Conservation (phyloP, 345 rosid species). For the Pistacia vera region DNA sequence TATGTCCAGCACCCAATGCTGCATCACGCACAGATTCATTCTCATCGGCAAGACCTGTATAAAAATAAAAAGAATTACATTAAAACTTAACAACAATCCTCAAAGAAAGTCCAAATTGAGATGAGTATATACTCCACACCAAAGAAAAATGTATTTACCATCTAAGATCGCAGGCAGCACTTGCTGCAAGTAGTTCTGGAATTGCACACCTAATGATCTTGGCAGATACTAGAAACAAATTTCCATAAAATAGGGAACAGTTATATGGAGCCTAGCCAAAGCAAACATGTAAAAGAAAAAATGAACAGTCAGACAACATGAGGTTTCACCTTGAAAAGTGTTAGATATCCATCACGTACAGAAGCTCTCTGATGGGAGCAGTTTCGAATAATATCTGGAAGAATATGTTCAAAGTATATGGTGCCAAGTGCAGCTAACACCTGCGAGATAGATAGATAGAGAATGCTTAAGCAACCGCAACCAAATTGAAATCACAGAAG, state of each 20-base stretch:
- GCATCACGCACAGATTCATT: constrained; percentile 99
- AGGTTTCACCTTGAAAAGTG: constrained; percentile 82
- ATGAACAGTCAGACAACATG: constrained; percentile 6
- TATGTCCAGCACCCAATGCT: constrained; percentile 98
- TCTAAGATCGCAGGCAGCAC: constrained; percentile 95
- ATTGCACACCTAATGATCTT: constrained; percentile 89
- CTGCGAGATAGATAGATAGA: constrained; percentile 41
- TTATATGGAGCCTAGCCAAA: not conserved
- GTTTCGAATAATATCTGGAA: constrained; percentile 87
- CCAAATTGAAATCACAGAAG: not conserved
- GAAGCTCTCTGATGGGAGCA: constrained; percentile 95
- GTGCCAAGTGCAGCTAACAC: constrained; percentile 96
- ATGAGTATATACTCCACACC: not conserved
- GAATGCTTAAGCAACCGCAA: constrained; percentile 3
- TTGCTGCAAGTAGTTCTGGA: constrained; percentile 92
- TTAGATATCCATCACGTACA: constrained; percentile 97
- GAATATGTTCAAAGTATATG: constrained; percentile 74
- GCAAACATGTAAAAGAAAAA: not conserved
- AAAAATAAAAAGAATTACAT: constrained; percentile 19
- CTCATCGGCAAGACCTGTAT: constrained; percentile 96
- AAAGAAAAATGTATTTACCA: constrained; percentile 46
- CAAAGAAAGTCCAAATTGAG: constrained; percentile 12
- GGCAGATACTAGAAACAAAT: constrained; percentile 73
- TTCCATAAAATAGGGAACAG: constrained; percentile 8
- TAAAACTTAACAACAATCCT: constrained; percentile 12